Percentiles rank a stretch among this genome's conserved stretches.
Evolutionary conservation across 2,329 filamentous ascomycete genomes (phyloP).

Genomic region (Cryphonectria nitschkei): DNA sequence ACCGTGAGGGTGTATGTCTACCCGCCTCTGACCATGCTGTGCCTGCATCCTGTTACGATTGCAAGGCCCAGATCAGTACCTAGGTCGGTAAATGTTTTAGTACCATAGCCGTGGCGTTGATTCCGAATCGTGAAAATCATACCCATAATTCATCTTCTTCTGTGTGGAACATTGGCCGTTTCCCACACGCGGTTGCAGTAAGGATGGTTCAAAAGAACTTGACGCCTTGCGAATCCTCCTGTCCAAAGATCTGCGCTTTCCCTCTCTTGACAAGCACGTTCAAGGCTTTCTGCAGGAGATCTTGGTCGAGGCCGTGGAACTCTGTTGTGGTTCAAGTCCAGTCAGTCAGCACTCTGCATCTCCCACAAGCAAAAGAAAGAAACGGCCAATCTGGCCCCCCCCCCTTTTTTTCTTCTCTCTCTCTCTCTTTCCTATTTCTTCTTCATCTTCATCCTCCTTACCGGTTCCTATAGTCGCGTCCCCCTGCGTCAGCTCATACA

Average conservation of each 20-base stretch:
- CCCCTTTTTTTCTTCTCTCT: neutral
- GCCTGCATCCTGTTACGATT: neutral
- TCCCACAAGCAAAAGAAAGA: slow-evolving; percentile 6
- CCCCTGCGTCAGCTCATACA: slow-evolving; percentile 91
- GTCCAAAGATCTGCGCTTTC: slow-evolving; percentile 91
- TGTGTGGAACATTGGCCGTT: neutral
- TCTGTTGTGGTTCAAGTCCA: slow-evolving; percentile 50
- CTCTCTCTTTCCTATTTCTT: neutral
- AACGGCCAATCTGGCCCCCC: neutral
- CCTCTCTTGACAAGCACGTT: slow-evolving; percentile 83
- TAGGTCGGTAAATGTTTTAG: neutral
- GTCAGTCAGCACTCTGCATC: neutral
- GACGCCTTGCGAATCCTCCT: slow-evolving; percentile 84
- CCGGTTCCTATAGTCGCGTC: slow-evolving; percentile 74
- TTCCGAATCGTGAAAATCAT: neutral
- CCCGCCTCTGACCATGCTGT: neutral
- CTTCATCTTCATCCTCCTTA: slow-evolving; percentile 41
- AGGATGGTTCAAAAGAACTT: slow-evolving; percentile 80
- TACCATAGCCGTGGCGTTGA: neutral
- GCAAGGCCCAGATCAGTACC: neutral
- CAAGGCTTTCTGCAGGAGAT: slow-evolving; percentile 78
- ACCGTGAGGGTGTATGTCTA: neutral
- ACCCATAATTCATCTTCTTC: neutral
- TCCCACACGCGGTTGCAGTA: neutral
- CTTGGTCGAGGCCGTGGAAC: slow-evolving; percentile 85